phyloP scores from a whole-genome alignment of 2,329 filamentous ascomycete genomes.

The Fonsecaea monophora region DNA sequence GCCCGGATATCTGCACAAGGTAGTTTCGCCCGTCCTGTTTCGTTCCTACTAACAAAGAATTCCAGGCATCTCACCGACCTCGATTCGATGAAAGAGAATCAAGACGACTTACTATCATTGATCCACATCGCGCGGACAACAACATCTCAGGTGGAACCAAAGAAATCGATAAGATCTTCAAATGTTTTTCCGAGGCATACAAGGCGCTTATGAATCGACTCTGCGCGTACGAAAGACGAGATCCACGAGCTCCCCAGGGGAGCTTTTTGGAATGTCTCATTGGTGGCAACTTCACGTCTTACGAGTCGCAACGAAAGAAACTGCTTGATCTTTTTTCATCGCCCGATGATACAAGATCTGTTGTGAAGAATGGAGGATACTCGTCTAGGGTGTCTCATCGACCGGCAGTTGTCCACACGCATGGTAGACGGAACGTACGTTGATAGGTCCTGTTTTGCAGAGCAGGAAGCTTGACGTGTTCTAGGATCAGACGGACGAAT shows the following conservation, averaged over 20 bases:
- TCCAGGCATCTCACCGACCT: slow-evolving; percentile 33
- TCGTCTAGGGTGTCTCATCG: background rate
- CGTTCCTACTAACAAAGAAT: slow-evolving; percentile 25
- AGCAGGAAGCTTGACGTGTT: slow-evolving; percentile 22
- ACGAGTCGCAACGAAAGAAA: slow-evolving; percentile 71
- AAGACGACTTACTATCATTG: slow-evolving; percentile 82
- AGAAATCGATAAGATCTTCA: slow-evolving; percentile 70
- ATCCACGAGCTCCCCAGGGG: slow-evolving; percentile 36
- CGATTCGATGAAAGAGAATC: slow-evolving; percentile 62
- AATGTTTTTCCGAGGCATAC: slow-evolving; percentile 72
- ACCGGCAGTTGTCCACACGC: slow-evolving; percentile 1
- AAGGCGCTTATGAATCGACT: slow-evolving; percentile 65
- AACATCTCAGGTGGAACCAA: slow-evolving; percentile 88
- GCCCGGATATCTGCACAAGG: slow-evolving; percentile 79
- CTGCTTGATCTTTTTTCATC: slow-evolving; percentile 58
- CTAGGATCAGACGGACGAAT: slow-evolving; percentile 7
- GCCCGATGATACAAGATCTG: background rate
- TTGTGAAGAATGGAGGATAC: background rate
- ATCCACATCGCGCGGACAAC: slow-evolving; percentile 83
- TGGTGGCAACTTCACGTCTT: slow-evolving; percentile 78
- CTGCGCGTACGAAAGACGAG: slow-evolving; percentile 45
- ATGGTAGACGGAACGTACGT: slow-evolving; percentile 23
- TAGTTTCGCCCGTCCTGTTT: slow-evolving; percentile 45
- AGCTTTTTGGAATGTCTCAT: slow-evolving; percentile 77
- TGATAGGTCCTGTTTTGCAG: slow-evolving; percentile 7